Evolutionary conservation across 140 eudicot genomes (phyloP), one percentile per base, ranked within the genome.

Genomic region (Anethum foeniculum): DNA sequence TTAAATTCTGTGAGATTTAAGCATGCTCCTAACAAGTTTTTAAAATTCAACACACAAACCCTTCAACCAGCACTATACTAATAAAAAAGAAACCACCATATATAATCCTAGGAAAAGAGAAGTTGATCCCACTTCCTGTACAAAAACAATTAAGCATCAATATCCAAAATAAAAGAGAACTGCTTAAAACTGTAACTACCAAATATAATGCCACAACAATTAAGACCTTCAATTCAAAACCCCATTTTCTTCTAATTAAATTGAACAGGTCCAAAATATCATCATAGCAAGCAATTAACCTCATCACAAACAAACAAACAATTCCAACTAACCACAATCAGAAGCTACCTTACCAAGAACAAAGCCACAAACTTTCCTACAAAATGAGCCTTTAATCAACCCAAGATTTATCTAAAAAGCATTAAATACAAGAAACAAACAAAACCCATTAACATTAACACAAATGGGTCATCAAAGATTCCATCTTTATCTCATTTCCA

Each of bases 401-500:
- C 51, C 48, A 38, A 41, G 48, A 72, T 72, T 72, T 25, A 38
- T 72, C 77, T 41, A 3, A 28, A 23, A 71, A 58, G 4, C 14
- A 62, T 8, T 23, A 62, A 25, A 9, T 23, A 21, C 47, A 43
- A 41, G 0, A 38, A 41, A 41, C 27, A 72, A 72, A 23, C 46
- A 72, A 41, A 72, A 18, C 77, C 54, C 52, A 72, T 18, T 32
- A 18, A 7, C 15, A 34, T 41, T 5, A 72, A 75, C 30, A 21
- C 5, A 75, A 75, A 75, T 12, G 36, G 34, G 36, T 3, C 36
- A 75, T 25, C 34, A 43, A 46, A 46, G 32, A 72, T 72, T 30
- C 38, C 58, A 44, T 49, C 78, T 75, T 75, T 44, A 39, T 75
- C 78, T 75, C 78, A 43, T 43, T 75, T 28, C 5, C 78, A 43